These are phyloP conservation scores for Candida sphagnicola DNA, from an alignment of 805 yeast species.

Conservation along the genomic window DNA sequence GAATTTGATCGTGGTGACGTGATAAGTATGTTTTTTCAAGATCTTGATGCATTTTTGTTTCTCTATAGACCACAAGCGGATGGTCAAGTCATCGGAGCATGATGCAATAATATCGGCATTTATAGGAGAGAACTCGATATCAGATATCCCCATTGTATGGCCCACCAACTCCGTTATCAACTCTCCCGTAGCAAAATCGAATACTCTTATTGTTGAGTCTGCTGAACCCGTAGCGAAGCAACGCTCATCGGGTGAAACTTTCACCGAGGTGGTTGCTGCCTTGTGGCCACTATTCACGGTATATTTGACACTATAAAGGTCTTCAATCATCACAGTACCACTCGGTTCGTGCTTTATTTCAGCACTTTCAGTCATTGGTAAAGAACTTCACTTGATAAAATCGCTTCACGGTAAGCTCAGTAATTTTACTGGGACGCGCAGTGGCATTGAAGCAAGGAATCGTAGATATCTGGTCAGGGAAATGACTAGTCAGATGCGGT, in stretches of 20 bases:
- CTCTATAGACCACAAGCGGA: conserved; percentile 64
- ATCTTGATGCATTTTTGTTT: conserved; percentile 48
- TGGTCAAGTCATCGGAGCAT: conserved; percentile 80
- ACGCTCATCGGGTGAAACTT: conserved; percentile 59
- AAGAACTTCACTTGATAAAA: too few species aligned
- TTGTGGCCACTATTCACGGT: conserved; percentile 2
- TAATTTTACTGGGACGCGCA: too few species aligned
- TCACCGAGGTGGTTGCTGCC: conserved; percentile 39
- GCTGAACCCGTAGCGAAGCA: conserved; percentile 50
- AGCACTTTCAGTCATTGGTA: too few species aligned
- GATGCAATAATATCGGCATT: conserved; percentile 71
- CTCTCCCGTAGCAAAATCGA: conserved; percentile 20
- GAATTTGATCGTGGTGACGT: conserved; percentile 69
- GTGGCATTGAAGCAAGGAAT: too few species aligned
- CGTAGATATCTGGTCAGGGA: too few species aligned
- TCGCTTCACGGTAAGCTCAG: too few species aligned
- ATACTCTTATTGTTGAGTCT: conserved; percentile 24
- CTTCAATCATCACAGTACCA: not conserved
- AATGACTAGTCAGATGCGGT: too few species aligned
- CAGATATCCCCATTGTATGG: conserved; percentile 71
- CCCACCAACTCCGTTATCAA: conserved; percentile 41
- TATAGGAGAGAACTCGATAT: conserved; percentile 69
- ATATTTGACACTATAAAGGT: conserved; percentile 1
- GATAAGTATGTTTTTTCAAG: conserved; percentile 79
- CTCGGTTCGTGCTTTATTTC: too few species aligned